A percentile compares a stretch with the other conserved stretches of the same genome.
Conservation (phyloP, 2,329 filamentous ascomycete genomes). For the Neopestalotiopsis rosae region DNA sequence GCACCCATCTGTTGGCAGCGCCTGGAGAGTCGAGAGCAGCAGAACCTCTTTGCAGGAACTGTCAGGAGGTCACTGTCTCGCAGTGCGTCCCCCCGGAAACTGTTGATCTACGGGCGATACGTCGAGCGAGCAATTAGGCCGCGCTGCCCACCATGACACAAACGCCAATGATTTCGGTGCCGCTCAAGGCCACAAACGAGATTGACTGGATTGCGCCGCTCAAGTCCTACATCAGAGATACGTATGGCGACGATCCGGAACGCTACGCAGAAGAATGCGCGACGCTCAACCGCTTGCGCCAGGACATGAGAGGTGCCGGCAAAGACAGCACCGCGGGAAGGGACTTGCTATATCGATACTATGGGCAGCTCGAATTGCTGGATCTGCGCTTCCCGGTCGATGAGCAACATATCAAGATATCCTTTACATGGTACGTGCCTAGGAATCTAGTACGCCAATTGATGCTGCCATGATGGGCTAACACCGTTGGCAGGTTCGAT, state of each 20-base stretch:
- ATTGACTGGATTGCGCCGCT: constrained; percentile 96
- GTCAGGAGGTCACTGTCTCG: not conserved
- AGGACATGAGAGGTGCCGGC: constrained; percentile 97
- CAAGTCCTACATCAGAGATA: constrained; percentile 90
- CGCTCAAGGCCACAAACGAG: constrained; percentile 93
- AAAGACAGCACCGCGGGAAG: constrained; percentile 94
- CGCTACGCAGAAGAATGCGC: constrained; percentile 94
- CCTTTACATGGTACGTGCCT: constrained; percentile 83
- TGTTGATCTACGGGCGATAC: not conserved
- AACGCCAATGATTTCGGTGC: constrained; percentile 93
- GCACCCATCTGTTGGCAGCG: not conserved
- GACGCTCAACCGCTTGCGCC: constrained; percentile 89
- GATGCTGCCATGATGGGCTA: constrained; percentile 24
- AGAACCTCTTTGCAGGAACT: not conserved
- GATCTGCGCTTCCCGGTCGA: constrained; percentile 96
- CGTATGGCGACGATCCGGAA: constrained; percentile 96
- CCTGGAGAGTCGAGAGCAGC: not conserved
- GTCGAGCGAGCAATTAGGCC: not conserved
- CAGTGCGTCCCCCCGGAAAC: not conserved
- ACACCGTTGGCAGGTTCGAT: constrained; percentile 74
- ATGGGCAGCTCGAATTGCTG: constrained; percentile 92
- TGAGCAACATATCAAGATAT: constrained; percentile 98
- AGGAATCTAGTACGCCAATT: not conserved
- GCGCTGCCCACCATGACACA: constrained; percentile 66
- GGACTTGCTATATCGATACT: constrained; percentile 95